Evolutionary conservation across 495 filamentous ascomycete genomes (phyloP).

Genomic region (Aspergillus hancockii): DNA sequence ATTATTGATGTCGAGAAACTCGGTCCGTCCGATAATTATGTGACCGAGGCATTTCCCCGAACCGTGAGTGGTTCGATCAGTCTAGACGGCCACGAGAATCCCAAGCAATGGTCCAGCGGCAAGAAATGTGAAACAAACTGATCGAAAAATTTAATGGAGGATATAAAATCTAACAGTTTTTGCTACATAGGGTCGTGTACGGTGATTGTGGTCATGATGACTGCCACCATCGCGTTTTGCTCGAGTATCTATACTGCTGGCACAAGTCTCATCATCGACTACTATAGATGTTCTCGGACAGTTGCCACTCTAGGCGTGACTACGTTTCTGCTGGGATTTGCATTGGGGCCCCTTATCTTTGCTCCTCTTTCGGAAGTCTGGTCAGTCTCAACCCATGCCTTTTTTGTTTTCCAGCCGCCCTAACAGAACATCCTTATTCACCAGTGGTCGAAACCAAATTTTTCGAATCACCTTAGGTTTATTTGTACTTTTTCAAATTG

Average conservation of each 20-base stretch:
- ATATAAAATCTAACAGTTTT: too few relatives aligned
- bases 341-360: conserved; percentile 57
- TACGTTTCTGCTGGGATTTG: conserved; percentile 65
- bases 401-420: conserved; percentile 38
- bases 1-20: too few relatives aligned
- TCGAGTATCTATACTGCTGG: background rate
- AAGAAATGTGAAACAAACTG: too few relatives aligned
- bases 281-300: background rate
- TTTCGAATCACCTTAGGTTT: conserved; percentile 34
- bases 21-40: too few relatives aligned
- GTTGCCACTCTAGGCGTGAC: conserved; percentile 55
- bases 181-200: too few relatives aligned
- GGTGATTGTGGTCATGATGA: background rate
- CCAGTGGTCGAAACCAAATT: conserved; percentile 2
- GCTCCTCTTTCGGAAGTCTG: conserved; percentile 59
- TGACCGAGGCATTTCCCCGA: too few relatives aligned
- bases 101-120: too few relatives aligned
- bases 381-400: conserved; percentile 61
- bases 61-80: too few relatives aligned
- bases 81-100: too few relatives aligned
- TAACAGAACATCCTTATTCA: background rate
- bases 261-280: background rate
- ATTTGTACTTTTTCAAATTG: conserved; percentile 57
- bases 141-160: too few relatives aligned
- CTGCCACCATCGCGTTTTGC: background rate